Evolutionary conservation across 805 yeast genomes (phyloP).

Genomic region (Yarrowia keelungensis): DNA sequence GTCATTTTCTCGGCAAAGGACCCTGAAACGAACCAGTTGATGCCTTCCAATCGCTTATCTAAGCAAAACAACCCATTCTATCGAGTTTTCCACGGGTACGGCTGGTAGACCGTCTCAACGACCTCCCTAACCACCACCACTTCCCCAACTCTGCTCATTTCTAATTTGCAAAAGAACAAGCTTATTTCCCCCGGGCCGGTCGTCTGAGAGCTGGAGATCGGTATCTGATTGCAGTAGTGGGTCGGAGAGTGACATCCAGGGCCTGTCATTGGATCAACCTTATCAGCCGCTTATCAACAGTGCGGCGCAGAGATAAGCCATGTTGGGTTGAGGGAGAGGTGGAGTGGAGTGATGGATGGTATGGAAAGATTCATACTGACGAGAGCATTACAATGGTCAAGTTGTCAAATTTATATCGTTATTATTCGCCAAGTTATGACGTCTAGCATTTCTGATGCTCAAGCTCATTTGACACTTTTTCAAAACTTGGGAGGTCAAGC

Average conservation of each 20-base stretch:
- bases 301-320: constrained; percentile 20
- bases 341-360: too few relatives aligned
- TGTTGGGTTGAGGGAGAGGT: neutral
- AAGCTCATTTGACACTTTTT: too few relatives aligned
- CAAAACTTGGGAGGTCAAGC: constrained; percentile 3
- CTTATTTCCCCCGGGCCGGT: constrained; percentile 32
- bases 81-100: too few relatives aligned
- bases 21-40: too few relatives aligned
- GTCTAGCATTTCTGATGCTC: too few relatives aligned
- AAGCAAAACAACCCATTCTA: too few relatives aligned
- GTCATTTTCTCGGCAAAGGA: too few relatives aligned
- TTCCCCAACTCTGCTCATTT: neutral
- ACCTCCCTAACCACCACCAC: too few relatives aligned
- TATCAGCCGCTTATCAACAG: constrained; percentile 24
- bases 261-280: constrained; percentile 21
- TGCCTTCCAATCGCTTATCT: too few relatives aligned
- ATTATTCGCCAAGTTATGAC: neutral
- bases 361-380: too few relatives aligned
- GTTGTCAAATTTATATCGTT: neutral
- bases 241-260: neutral
- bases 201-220: constrained; percentile 12
- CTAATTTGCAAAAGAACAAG: neutral
- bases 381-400: neutral
- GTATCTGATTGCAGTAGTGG: constrained; percentile 4
- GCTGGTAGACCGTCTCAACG: too few relatives aligned